phyloP scores from a whole-genome alignment of 169 alveolate species.

The Babesia divergens region DNA sequence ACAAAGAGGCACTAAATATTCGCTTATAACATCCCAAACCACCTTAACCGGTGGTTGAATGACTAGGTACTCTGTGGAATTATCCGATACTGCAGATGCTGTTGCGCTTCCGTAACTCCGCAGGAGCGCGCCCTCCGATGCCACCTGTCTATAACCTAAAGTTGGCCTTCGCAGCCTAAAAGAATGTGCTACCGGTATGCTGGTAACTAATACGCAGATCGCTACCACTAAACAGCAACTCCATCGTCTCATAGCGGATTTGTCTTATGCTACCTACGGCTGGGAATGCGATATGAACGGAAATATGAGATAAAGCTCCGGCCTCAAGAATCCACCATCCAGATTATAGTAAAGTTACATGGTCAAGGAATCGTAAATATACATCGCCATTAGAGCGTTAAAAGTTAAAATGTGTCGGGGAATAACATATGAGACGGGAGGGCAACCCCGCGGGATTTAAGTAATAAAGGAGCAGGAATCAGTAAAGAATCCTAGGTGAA shows the following conservation, averaged over 20 bases:
- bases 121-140: not conserved
- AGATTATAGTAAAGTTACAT: no score
- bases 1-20: not conserved
- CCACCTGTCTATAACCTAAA: not conserved
- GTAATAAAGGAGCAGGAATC: no score
- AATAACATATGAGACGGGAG: no score
- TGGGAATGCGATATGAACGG: no score
- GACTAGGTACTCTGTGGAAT: not conserved
- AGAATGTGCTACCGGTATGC: not conserved
- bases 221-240: not conserved
- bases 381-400: no score
- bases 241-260: not conserved
- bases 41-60: constrained; percentile 2
- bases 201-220: not conserved
- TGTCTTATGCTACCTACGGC: no score
- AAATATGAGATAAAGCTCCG: no score
- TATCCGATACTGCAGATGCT: not conserved
- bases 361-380: no score
- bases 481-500: no score
- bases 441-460: no score
- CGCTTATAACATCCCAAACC: constrained; percentile 8
- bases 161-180: not conserved
- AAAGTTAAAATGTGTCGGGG: no score
- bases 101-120: not conserved
- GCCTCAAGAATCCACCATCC: no score